phyloP scores from a whole-genome alignment of 2,329 filamentous ascomycete species.

The Apiospora aurea region DNA sequence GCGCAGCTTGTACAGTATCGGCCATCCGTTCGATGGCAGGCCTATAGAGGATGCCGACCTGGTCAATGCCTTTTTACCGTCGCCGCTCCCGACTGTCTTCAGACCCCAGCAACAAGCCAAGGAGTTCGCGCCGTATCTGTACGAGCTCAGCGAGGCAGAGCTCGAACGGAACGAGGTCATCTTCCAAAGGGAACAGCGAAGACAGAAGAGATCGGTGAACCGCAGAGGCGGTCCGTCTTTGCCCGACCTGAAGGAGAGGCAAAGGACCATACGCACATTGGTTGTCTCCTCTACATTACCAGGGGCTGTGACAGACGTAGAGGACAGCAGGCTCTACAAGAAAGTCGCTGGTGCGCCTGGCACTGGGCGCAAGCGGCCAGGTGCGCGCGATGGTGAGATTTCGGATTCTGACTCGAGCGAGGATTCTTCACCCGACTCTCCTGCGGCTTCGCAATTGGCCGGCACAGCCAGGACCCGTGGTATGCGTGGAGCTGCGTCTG shows the following conservation, averaged over 20 bases:
- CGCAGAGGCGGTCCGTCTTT: constrained; percentile 89
- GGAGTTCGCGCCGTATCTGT: constrained; percentile 91
- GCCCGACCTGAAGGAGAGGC: constrained; percentile 94
- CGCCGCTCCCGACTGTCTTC: constrained; percentile 83
- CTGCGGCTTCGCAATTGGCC: constrained; percentile 73
- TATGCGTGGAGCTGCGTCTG: constrained; percentile 87
- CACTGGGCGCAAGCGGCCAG: constrained; percentile 61
- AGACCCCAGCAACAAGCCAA: constrained; percentile 91
- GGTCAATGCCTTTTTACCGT: constrained; percentile 82
- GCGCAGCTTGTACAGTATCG: constrained; percentile 88
- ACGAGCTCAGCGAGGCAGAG: constrained; percentile 90
- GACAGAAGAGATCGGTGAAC: constrained; percentile 95
- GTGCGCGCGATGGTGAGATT: constrained; percentile 70
- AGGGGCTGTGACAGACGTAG: constrained; percentile 79
- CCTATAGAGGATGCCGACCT: constrained; percentile 93
- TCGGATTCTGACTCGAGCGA: constrained; percentile 94
- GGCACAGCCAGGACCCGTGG: constrained; percentile 87
- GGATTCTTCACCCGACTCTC: constrained; percentile 86
- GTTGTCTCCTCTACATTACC: constrained; percentile 93
- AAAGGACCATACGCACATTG: constrained; percentile 89
- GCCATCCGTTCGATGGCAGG: constrained; percentile 93
- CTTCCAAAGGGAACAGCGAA: constrained; percentile 90
- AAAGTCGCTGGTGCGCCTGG: constrained; percentile 66
- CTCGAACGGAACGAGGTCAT: constrained; percentile 90
- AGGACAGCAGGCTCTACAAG: constrained; percentile 89